Evolutionary conservation across 1,284 basidiomycete species (phyloP).

Genomic region (Heterobasidion irregulare): DNA sequence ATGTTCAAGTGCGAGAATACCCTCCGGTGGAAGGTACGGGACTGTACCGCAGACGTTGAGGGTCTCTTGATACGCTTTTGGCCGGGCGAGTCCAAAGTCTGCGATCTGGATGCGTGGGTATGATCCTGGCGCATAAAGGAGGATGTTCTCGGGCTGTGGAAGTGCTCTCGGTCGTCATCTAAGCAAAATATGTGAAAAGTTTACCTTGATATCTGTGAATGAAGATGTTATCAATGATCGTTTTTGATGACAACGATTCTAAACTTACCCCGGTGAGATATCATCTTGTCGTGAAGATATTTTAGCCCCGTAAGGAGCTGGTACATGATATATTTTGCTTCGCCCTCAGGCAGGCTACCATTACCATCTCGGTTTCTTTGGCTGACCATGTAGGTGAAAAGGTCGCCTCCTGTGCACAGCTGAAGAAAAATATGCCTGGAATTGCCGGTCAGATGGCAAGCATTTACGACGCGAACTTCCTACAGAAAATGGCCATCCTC

Average conservation of each 20-base stretch:
- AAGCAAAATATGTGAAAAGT: not conserved
- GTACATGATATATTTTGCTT: slow-evolving; percentile 78
- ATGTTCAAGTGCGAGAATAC: slow-evolving; percentile 65
- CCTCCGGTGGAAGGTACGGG: slow-evolving; percentile 80
- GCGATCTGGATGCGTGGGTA: slow-evolving; percentile 80
- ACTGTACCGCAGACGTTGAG: slow-evolving; percentile 78
- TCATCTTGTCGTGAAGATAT: slow-evolving; percentile 66
- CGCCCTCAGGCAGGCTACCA: slow-evolving; percentile 59
- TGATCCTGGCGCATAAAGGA: slow-evolving; percentile 64
- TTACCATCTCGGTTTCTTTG: slow-evolving; percentile 16
- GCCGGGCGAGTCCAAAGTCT: slow-evolving; percentile 82
- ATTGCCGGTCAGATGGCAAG: not conserved
- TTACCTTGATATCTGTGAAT: slow-evolving; percentile 62
- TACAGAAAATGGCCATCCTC: slow-evolving; percentile 56
- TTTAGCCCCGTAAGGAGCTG: slow-evolving; percentile 68
- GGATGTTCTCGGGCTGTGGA: slow-evolving; percentile 75
- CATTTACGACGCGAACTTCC: not conserved
- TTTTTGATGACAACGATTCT: not conserved
- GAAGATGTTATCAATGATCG: not conserved
- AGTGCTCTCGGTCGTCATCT: not conserved
- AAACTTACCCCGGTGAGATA: slow-evolving; percentile 72
- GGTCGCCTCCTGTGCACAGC: slow-evolving; percentile 68
- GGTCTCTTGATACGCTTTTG: slow-evolving; percentile 69
- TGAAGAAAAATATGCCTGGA: slow-evolving; percentile 69
- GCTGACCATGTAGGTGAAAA: slow-evolving; percentile 66